Conservation (phyloP, 2,329 filamentous ascomycete genomes). For the Arthrobotrys sinensis region DNA sequence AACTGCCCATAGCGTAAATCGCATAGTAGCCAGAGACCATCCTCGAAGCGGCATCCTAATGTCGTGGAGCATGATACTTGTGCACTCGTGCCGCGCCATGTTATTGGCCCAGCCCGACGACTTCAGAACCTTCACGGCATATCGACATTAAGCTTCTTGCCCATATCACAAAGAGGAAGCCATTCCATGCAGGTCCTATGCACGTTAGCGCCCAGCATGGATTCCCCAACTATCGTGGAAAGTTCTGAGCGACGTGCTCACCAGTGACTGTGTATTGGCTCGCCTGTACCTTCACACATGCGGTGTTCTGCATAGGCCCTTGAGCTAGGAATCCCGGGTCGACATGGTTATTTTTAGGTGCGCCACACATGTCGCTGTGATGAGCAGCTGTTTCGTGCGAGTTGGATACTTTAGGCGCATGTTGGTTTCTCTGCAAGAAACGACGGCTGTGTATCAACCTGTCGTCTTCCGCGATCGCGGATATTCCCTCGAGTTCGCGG, state of each 20-base stretch:
- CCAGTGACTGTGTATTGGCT: constrained; percentile 32
- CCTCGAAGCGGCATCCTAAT: constrained; percentile 26
- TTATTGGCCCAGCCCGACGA: constrained; percentile 19
- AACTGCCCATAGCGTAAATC: constrained; percentile 4
- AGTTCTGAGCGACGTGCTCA: constrained; percentile 41
- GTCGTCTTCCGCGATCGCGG: constrained; percentile 30
- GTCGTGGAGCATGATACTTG: constrained; percentile 20
- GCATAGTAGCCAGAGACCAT: constrained; percentile 6
- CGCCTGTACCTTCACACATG: constrained; percentile 52
- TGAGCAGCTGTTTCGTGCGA: constrained; percentile 14
- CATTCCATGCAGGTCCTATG: constrained; percentile 59
- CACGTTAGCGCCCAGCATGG: constrained; percentile 61
- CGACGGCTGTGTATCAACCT: constrained; percentile 15
- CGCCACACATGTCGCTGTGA: constrained; percentile 42
- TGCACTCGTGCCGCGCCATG: constrained; percentile 20
- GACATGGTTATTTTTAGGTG: constrained; percentile 59
- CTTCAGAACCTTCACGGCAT: constrained; percentile 11
- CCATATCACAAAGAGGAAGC: constrained; percentile 20
- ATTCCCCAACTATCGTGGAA: constrained; percentile 60
- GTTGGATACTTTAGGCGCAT: background rate
- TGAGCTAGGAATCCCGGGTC: constrained; percentile 41
- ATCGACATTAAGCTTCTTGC: constrained; percentile 27
- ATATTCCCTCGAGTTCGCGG: constrained; percentile 14
- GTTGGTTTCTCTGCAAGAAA: constrained; percentile 11
- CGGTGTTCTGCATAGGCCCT: constrained; percentile 37